phyloP scores from a whole-genome alignment of 306 rosid species.

The Trichosanthes cucumerina region DNA sequence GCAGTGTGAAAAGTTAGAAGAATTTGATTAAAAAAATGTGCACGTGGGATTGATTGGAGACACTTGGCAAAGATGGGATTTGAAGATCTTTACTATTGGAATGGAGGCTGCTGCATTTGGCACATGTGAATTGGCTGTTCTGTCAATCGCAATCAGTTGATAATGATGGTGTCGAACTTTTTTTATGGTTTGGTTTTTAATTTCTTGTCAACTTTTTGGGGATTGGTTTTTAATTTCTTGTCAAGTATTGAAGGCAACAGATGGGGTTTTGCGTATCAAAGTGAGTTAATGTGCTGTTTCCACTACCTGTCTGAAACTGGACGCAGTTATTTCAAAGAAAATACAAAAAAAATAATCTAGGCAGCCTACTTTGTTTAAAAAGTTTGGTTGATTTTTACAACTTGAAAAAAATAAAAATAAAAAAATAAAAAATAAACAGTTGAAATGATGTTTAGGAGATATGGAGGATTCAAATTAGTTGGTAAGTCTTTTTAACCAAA shows the following conservation, averaged over 20 bases:
- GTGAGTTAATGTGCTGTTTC: not conserved
- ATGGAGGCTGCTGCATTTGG: slow-evolving; percentile 6
- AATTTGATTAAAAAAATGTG: not conserved
- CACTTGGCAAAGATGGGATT: not conserved
- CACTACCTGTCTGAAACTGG: not conserved
- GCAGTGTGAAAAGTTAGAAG: not conserved
- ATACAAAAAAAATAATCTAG: not conserved
- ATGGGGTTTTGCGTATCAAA: not conserved
- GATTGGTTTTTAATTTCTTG: not conserved
- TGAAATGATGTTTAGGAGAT: not conserved
- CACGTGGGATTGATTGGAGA: not conserved
- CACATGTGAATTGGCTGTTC: not conserved
- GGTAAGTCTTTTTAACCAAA: not conserved
- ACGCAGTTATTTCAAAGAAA: not conserved
- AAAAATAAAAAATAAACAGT: not conserved
- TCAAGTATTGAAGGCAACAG: not conserved
- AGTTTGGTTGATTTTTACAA: not conserved
- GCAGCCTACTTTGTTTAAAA: not conserved
- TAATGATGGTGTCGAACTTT: not conserved
- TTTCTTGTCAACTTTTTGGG: not conserved
- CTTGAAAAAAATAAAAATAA: no score
- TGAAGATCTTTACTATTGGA: slow-evolving; percentile 6
- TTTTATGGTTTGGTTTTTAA: not conserved
- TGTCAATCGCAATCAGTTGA: not conserved
- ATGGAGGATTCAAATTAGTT: not conserved